Evolutionary conservation across 805 yeast genomes (phyloP).

Genomic region (Candida broadrunensis): DNA sequence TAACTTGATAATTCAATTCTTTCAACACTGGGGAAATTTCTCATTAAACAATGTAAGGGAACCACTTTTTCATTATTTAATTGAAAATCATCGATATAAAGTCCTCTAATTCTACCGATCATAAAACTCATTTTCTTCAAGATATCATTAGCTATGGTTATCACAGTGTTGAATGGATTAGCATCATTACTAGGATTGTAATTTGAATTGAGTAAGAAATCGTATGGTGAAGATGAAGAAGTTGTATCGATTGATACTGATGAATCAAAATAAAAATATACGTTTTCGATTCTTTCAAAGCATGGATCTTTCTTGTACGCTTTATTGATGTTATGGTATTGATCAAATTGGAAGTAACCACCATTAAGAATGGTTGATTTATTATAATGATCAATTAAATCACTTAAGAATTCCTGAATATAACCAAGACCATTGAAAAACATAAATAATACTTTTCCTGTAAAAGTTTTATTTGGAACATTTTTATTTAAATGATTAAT

Average conservation of each 20-base stretch:
- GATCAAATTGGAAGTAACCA: not conserved
- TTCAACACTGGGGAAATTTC: conserved; percentile 32
- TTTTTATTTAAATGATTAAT: conserved; percentile 12
- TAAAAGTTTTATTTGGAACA: conserved; percentile 9
- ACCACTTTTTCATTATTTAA: conserved; percentile 28
- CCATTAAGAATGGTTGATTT: not conserved
- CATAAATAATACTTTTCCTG: conserved; percentile 34
- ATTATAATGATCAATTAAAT: conserved; percentile 25
- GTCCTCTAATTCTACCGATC: conserved; percentile 27
- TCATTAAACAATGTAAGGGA: conserved; percentile 25
- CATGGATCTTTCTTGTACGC: not conserved
- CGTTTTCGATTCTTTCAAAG: conserved; percentile 18
- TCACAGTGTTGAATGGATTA: conserved; percentile 22
- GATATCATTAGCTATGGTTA: conserved; percentile 31
- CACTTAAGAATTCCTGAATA: conserved; percentile 28
- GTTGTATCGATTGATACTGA: conserved; percentile 13
- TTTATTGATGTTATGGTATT: not conserved
- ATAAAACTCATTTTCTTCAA: conserved; percentile 31
- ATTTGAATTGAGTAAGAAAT: conserved; percentile 1
- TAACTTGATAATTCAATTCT: conserved; percentile 23
- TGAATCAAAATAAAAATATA: conserved; percentile 33
- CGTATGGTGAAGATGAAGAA: conserved; percentile 4
- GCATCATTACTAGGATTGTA: not conserved
- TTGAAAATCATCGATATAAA: conserved; percentile 29
- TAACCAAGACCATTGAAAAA: conserved; percentile 32